Percentiles rank a stretch among this genome's conserved stretches.
Evolutionary conservation across 331 rosid species (phyloP).

Genomic region (Stylosanthes scabra): DNA sequence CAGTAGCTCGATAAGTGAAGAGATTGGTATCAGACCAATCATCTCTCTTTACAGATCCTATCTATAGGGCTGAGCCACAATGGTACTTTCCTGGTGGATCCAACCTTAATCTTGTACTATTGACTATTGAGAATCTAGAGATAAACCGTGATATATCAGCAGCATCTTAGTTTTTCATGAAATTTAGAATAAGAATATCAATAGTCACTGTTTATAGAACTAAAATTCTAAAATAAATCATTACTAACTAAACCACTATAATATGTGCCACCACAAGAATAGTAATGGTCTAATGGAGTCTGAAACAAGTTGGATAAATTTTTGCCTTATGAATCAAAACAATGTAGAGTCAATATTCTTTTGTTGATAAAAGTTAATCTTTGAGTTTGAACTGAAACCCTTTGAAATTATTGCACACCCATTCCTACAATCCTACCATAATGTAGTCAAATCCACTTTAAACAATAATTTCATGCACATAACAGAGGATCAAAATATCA

Average conservation of each 20-base stretch:
- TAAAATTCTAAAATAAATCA: background rate
- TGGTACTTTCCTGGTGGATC: slow-evolving; percentile 13
- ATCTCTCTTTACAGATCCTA: slow-evolving; percentile 9
- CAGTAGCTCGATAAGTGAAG: slow-evolving; percentile 18
- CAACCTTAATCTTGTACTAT: background rate
- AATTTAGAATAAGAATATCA: too few relatives aligned
- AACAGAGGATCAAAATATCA: background rate
- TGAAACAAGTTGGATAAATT: background rate
- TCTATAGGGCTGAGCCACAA: background rate
- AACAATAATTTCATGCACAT: background rate
- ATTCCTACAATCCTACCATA: background rate
- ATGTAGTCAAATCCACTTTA: slow-evolving; percentile 10
- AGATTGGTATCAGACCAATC: slow-evolving; percentile 4
- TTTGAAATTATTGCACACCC: background rate
- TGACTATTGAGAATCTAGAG: background rate
- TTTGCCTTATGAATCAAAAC: background rate
- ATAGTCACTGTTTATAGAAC: background rate
- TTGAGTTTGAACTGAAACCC: background rate
- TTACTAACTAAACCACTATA: background rate
- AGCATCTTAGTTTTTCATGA: background rate
- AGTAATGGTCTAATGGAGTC: background rate
- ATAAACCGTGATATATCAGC: background rate
- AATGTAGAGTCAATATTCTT: background rate
- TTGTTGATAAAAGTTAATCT: background rate
- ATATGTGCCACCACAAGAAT: background rate